Base-by-base conservation (phyloP, 331 rosid genomes). In the Quercus phellos region DNA sequence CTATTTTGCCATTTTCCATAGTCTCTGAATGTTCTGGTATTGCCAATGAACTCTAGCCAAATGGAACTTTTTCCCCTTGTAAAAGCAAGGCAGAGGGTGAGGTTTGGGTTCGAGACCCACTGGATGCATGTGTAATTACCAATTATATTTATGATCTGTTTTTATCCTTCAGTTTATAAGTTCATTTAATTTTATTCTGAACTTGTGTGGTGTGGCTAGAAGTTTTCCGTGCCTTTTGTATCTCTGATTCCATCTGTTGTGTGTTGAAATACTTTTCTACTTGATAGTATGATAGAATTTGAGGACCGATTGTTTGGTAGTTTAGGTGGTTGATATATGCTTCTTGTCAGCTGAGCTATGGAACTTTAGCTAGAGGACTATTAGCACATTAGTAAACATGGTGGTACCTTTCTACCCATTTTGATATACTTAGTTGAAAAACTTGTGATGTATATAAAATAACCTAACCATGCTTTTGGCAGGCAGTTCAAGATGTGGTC, bases 401-500 rank as follows among this genome's bases (percentile, higher is more conserved):
- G 53, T 2, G 26, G 12, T 43, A 53, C 75, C 43, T 46, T 70
- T 6, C 1, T 73, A 38, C 10, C 55, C 72, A 16, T 32, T 46
- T 35, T 12, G 26, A 11, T 19, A 10, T 56, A 53, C 77, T 77
- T 69, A 34, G 82, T 78, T 51, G 19, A 68, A 69, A 30, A 75
- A 69, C 64, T 46, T 81, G 70, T 69, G 82, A 43, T 76, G 53
- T 67, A 72, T 82, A 54, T 74, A 78, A 81, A 54, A 19, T 86
- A 70, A 82, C 86, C 89, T 83, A 77, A 89, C 85, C 87, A 63
- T 87, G 80, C 72, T 78, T 77, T 77, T 86, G 93, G 88, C 99
- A 94, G 99, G 96, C 97, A 91, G 92, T 91, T 94, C 82, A 89
- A 91, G 91, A 91, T 90, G 84, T 87, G 83, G 67, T 94, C 98